A percentile compares a stretch with the other conserved stretches of the same genome.
phyloP scores from a whole-genome alignment of 768 basidiomycete genomes.

The Trametes punicea region DNA sequence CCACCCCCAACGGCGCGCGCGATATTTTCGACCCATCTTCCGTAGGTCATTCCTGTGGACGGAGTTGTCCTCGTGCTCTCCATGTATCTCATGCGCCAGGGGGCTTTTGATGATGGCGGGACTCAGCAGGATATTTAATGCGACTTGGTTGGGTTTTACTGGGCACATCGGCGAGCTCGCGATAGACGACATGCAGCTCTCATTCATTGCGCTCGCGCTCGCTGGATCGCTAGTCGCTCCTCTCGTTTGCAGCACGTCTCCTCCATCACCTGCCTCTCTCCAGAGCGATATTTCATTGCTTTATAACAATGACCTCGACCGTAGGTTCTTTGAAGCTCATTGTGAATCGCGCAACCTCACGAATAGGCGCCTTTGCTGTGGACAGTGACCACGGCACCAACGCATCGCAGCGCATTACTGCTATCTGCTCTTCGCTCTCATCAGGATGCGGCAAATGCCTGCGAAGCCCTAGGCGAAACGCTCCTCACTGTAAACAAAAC shows the following conservation, averaged over 20 bases:
- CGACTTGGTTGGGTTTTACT: not conserved
- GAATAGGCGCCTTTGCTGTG: no score
- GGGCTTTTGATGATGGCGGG: not conserved
- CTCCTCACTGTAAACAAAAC: constrained; percentile 23
- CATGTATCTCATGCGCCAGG: not conserved
- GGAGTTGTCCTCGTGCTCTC: not conserved
- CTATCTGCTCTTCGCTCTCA: constrained; percentile 17
- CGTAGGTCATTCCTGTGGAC: not conserved
- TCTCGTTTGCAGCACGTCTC: constrained; percentile 1
- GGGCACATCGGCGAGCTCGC: not conserved
- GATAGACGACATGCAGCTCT: not conserved
- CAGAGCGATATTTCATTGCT: constrained; percentile 23
- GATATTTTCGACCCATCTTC: not conserved
- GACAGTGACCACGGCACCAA: constrained; percentile 21
- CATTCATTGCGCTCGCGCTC: not conserved
- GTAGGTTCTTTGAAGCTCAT: no score
- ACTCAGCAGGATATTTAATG: constrained; percentile 1
- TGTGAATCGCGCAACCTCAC: no score
- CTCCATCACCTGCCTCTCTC: constrained; percentile 14
- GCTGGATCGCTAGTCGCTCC: not conserved
- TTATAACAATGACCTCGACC: constrained; percentile 27
- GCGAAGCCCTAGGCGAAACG: constrained; percentile 23
- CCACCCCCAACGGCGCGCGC: not conserved
- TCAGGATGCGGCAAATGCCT: constrained; percentile 16
- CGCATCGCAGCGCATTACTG: constrained; percentile 21